Conservation (phyloP, 352 stramenopile species). For the Blastocystis sp. region DNA sequence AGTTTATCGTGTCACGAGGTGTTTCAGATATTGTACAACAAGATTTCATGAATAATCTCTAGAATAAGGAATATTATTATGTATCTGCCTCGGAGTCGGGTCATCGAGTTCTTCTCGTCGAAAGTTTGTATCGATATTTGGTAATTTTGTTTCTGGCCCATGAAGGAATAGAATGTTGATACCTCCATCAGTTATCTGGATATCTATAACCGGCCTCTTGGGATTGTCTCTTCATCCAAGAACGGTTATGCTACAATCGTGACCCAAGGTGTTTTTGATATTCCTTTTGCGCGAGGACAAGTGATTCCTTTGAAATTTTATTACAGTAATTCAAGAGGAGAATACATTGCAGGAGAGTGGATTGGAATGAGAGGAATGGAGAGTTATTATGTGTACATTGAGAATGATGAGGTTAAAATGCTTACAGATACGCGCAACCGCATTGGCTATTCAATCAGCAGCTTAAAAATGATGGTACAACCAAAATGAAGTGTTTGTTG, state of each 20-base stretch:
- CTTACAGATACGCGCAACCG: slow-evolving; percentile 39
- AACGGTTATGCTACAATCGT: neutral
- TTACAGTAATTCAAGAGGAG: slow-evolving; percentile 42
- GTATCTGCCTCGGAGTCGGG: slow-evolving; percentile 30
- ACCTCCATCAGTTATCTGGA: slow-evolving; percentile 46
- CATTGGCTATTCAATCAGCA: slow-evolving; percentile 19
- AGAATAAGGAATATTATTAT: slow-evolving; percentile 52
- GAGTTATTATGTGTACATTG: slow-evolving; percentile 65
- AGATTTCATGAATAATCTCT: neutral
- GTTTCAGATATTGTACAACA: neutral
- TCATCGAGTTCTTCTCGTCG: slow-evolving; percentile 11
- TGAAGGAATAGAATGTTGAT: neutral
- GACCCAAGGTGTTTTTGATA: neutral
- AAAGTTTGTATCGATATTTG: slow-evolving; percentile 11
- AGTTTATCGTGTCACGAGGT: slow-evolving; percentile 24
- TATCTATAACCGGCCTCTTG: slow-evolving; percentile 46
- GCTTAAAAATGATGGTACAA: neutral
- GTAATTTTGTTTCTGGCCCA: neutral
- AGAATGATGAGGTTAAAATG: slow-evolving; percentile 62
- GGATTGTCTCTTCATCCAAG: neutral
- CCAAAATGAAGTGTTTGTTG: neutral
- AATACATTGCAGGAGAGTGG: slow-evolving; percentile 53
- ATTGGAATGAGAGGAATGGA: slow-evolving; percentile 4
- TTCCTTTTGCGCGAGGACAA: neutral
- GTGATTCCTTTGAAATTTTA: slow-evolving; percentile 27